phyloP scores from a whole-genome alignment of 169 alveolate genomes.

The Toxoplasma gondii region DNA sequence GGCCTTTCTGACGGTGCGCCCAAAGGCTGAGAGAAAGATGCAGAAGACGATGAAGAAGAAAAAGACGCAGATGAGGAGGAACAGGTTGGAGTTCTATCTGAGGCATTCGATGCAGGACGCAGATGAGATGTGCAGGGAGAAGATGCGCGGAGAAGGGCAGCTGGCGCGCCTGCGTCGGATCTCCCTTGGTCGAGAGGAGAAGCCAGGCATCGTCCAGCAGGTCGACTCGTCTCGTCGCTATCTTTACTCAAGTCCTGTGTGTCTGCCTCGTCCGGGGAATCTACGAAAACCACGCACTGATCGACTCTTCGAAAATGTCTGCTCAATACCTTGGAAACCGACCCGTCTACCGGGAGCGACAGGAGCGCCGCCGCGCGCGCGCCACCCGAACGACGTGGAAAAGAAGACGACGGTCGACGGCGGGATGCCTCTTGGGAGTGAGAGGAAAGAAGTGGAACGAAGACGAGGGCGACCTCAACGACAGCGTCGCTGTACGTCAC shows the following conservation, averaged over 20 bases:
- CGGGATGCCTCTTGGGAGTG: too few species aligned
- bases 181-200: too few species aligned
- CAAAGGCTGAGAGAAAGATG: not conserved
- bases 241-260: too few species aligned
- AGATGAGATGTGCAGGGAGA: too few species aligned
- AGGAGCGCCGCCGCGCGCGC: not conserved
- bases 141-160: not conserved
- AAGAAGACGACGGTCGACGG: too few species aligned
- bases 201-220: too few species aligned
- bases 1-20: not conserved
- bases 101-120: too few species aligned
- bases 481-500: slow-evolving; percentile 18
- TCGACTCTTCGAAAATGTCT: slow-evolving; percentile 2
- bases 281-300: not conserved
- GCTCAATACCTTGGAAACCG: not conserved
- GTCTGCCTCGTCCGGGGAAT: not conserved
- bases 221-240: too few species aligned
- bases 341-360: not conserved
- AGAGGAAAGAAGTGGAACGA: not conserved
- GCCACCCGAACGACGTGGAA: not conserved
- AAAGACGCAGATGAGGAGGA: too few species aligned
- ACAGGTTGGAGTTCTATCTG: too few species aligned
- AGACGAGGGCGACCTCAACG: slow-evolving; percentile 34
- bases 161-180: not conserved
- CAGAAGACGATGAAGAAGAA: not conserved